Evolutionary conservation across 495 filamentous ascomycete genomes (phyloP).

Genomic region (Aspergillus steynii): DNA sequence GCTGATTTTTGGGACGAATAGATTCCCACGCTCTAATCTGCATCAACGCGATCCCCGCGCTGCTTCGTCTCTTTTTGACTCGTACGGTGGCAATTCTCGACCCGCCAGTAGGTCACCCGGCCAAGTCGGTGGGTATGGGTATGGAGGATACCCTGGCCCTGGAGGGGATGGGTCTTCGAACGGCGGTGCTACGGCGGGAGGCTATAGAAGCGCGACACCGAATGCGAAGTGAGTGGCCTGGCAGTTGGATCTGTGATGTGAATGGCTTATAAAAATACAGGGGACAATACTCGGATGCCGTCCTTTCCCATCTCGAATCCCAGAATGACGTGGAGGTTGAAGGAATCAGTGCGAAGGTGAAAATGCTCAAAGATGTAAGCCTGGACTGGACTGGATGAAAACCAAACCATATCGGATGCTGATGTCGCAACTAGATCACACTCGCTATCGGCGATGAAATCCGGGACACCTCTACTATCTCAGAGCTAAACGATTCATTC

Average conservation of each 20-base stretch:
- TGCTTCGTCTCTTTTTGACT: conserved; percentile 81
- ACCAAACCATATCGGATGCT: not conserved
- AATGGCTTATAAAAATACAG: conserved; percentile 37
- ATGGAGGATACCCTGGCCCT: conserved; percentile 60
- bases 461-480: conserved; percentile 76
- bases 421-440: conserved; percentile 64
- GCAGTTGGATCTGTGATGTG: not conserved
- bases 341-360: conserved; percentile 87
- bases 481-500: conserved; percentile 82
- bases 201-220: conserved; percentile 72
- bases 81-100: conserved; percentile 66
- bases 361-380: conserved; percentile 86
- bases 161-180: conserved; percentile 38
- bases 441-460: conserved; percentile 94
- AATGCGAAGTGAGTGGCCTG: conserved; percentile 64
- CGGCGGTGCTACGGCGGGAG: conserved; percentile 29
- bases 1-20: conserved; percentile 17
- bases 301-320: conserved; percentile 89
- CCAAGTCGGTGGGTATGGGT: conserved; percentile 49
- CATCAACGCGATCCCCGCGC: conserved; percentile 79
- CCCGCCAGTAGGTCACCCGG: conserved; percentile 53
- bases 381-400: not conserved
- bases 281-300: conserved; percentile 91
- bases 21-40: conserved; percentile 51
- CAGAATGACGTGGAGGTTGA: conserved; percentile 93